Evolutionary conservation across 1,284 basidiomycete genomes (phyloP).

Genomic region (Pseudozyma flocculosa): DNA sequence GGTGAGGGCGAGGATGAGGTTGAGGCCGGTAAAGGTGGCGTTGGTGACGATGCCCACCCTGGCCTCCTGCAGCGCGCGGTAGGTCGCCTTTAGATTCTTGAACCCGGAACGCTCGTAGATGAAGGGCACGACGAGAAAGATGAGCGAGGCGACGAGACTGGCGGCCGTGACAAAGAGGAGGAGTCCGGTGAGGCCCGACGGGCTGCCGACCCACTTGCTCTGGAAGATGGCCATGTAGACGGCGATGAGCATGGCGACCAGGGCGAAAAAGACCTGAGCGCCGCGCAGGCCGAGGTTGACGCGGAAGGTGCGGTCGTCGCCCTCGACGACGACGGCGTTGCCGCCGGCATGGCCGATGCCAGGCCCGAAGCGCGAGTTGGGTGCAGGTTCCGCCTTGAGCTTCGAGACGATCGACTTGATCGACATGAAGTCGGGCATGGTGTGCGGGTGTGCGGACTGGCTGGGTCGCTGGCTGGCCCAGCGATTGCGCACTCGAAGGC

Average conservation of each 20-base stretch:
- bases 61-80: slow-evolving; percentile 37
- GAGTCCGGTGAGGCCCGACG: slow-evolving; percentile 47
- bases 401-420: slow-evolving; percentile 34
- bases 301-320: slow-evolving; percentile 21
- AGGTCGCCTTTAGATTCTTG: slow-evolving; percentile 25
- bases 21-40: slow-evolving; percentile 32
- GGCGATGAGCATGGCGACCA: slow-evolving; percentile 37
- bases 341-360: slow-evolving; percentile 20
- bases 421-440: slow-evolving; percentile 38
- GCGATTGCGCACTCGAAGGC: too few relatives aligned
- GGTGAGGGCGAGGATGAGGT: slow-evolving; percentile 37
- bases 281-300: slow-evolving; percentile 30
- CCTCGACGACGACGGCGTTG: slow-evolving; percentile 3
- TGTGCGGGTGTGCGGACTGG: slow-evolving; percentile 1
- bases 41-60: slow-evolving; percentile 46
- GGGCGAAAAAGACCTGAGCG: slow-evolving; percentile 31
- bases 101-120: slow-evolving; percentile 34
- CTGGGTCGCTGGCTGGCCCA: background rate
- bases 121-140: slow-evolving; percentile 41
- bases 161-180: slow-evolving; percentile 35
- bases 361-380: slow-evolving; percentile 8
- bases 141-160: slow-evolving; percentile 25
- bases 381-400: slow-evolving; percentile 17
- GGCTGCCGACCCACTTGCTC: slow-evolving; percentile 38
- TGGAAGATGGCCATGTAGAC: slow-evolving; percentile 46